A percentile compares a stretch with the other conserved stretches of the same genome.
These are phyloP conservation scores for Primulina tabacum DNA, from an alignment of 257 asterid genomes.

Conservation along the genomic window DNA sequence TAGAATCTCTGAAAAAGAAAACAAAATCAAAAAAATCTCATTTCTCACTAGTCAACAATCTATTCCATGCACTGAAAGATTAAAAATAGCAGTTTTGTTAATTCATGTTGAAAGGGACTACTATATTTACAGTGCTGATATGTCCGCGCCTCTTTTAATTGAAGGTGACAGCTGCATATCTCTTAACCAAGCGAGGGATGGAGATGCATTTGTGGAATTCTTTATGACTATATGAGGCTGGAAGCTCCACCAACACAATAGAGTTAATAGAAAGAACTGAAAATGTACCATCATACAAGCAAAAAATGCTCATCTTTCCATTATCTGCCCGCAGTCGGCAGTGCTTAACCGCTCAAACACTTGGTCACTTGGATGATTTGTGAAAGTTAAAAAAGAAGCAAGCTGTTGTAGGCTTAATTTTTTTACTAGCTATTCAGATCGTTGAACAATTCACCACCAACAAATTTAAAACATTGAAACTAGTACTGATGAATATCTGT, in stretches of 20 bases:
- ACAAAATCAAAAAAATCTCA: too few relatives aligned
- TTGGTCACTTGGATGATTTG: neutral
- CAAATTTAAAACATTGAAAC: neutral
- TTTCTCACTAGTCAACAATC: too few relatives aligned
- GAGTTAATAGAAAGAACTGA: neutral
- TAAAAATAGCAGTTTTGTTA: too few relatives aligned
- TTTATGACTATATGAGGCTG: conserved; percentile 48
- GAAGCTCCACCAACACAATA: conserved; percentile 42
- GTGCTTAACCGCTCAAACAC: neutral
- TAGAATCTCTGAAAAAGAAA: too few relatives aligned
- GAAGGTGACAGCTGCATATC: conserved; percentile 43
- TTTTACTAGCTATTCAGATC: neutral
- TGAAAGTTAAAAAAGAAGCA: neutral
- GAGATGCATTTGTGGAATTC: conserved; percentile 53
- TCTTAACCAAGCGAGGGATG: conserved; percentile 47
- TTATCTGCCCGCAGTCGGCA: neutral
- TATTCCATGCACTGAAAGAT: too few relatives aligned
- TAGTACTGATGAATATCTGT: neutral
- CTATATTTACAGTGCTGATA: conserved; percentile 36
- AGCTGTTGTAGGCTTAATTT: neutral
- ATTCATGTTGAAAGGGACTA: too few relatives aligned
- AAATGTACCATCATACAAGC: neutral
- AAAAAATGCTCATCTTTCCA: neutral
- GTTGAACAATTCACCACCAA: neutral
- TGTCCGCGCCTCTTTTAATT: conserved; percentile 31